A percentile compares a stretch with the other conserved stretches of the same genome.
These are phyloP conservation scores for Anisodus tanguticus DNA, from an alignment of 257 asterid genomes.

Conservation along the genomic window DNA sequence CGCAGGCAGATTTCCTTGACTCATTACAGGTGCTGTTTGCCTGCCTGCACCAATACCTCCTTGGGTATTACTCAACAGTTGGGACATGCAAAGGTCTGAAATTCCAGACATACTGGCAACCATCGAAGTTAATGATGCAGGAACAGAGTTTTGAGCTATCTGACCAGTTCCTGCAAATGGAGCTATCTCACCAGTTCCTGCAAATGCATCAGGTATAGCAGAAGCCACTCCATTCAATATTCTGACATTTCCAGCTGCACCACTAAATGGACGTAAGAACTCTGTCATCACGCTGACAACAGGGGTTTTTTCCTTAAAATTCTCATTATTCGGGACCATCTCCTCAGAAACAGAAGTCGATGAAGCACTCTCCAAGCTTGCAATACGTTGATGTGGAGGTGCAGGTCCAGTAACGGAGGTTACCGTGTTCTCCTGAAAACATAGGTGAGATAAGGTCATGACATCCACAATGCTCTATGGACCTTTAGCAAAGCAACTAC, in stretches of 20 bases:
- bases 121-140: constrained; percentile 58
- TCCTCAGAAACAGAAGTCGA: constrained; percentile 80
- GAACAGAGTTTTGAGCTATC: constrained; percentile 54
- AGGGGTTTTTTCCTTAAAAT: constrained; percentile 68
- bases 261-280: constrained; percentile 62
- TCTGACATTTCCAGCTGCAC: constrained; percentile 78
- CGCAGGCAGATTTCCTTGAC: constrained; percentile 66
- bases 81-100: constrained; percentile 62
- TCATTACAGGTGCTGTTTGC: constrained; percentile 64
- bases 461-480: constrained; percentile 9
- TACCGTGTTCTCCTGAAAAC: constrained; percentile 76
- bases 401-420: constrained; percentile 62
- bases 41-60: constrained; percentile 55
- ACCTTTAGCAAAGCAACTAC: constrained; percentile 16
- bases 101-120: constrained; percentile 49
- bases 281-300: constrained; percentile 52
- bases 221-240: constrained; percentile 82
- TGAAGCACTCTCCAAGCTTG: constrained; percentile 69
- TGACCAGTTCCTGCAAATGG: constrained; percentile 56
- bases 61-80: constrained; percentile 59
- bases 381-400: constrained; percentile 64
- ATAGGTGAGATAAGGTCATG: constrained; percentile 27
- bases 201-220: constrained; percentile 62
- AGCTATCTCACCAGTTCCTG: constrained; percentile 56
- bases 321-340: constrained; percentile 50